Evolutionary conservation across 768 basidiomycete genomes (phyloP), one percentile per base, ranked within the genome.

Genomic region (Rhodocollybia butyracea): DNA sequence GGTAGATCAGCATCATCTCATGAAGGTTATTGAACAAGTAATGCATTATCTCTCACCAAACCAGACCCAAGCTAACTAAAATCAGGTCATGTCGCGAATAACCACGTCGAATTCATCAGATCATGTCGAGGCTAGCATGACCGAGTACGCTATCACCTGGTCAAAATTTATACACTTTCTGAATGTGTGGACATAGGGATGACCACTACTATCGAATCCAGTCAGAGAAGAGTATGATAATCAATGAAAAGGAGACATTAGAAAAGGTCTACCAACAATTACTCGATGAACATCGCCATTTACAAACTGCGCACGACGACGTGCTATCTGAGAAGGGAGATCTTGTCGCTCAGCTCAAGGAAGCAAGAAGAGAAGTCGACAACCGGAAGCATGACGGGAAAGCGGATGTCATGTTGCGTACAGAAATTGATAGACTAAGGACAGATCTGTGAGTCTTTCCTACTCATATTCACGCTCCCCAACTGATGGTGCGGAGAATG

Each of bases 11-110:
- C 90, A 93, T 66, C 78, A 84, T 64, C 73, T 97, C 51, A 98
- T 97, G 95, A 88, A 82, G 70, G 89, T 91, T 38, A 96, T 97
- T 57, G 94, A 97, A 70, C 89, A 91, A 78, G 94, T 91, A 56
- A 51, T 80, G 68, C 34, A 12, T 24, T 42, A 46, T 26, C 30
- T 57, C 21, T 34, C 42, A 17, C 17, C 12, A n/a, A 31, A 24
- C 5, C 1, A 22, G 13, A 8, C 22, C 5, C 27, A 15, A 24
- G n/a, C 36, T 48, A 2, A 42, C 38, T 31, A 8, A 24, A 26
- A 54, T 24, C 61, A 92, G 90, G 82, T 90, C 46, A 93, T 92
- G 88, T 76, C 78, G 17, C 90, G 86, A 66, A 85, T 90, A 59
- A 76, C 77, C 15, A 50, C 10, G 48, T 72, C 76, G n/a, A 73